Evolutionary conservation across 176 grass and related monocot genomes (phyloP).

Genomic region (Cymbopogon citratus): DNA sequence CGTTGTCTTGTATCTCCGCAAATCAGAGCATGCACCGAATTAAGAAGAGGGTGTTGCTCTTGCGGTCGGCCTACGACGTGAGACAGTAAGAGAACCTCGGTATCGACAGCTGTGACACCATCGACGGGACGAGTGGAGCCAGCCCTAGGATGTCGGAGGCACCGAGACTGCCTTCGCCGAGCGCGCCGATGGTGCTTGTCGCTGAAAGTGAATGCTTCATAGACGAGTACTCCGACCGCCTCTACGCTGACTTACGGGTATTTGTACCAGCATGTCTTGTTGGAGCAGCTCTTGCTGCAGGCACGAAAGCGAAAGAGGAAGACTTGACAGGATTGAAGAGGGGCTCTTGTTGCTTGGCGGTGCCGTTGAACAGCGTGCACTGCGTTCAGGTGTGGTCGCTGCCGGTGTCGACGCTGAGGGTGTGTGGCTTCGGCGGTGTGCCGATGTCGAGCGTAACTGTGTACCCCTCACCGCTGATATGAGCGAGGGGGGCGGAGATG

Average conservation of each 20-base stretch:
- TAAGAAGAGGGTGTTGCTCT: background rate
- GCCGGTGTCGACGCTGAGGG: too few species aligned
- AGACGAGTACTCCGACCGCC: conserved; percentile 10
- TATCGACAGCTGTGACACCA: background rate
- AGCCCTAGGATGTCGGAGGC: conserved; percentile 26
- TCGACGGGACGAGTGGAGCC: background rate
- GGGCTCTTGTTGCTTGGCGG: background rate
- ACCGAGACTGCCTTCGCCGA: conserved; percentile 21
- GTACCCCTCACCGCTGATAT: too few species aligned
- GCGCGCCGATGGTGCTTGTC: background rate
- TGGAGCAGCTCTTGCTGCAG: background rate
- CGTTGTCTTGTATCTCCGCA: background rate
- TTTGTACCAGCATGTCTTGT: conserved; percentile 21
- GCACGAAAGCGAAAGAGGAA: conserved; percentile 19
- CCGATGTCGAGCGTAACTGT: too few species aligned
- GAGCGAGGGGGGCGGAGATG: too few species aligned
- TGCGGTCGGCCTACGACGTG: background rate
- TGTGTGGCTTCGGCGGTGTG: too few species aligned
- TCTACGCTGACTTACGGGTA: conserved; percentile 23
- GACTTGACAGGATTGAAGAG: conserved; percentile 40
- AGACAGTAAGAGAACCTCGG: conserved; percentile 25
- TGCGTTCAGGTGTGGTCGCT: too few species aligned
- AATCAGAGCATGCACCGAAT: background rate
- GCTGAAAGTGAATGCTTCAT: conserved; percentile 37
- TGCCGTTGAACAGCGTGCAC: too few species aligned